Conservation (phyloP, 2,329 filamentous ascomycete genomes). For the Paraconiothyrium sp. region DNA sequence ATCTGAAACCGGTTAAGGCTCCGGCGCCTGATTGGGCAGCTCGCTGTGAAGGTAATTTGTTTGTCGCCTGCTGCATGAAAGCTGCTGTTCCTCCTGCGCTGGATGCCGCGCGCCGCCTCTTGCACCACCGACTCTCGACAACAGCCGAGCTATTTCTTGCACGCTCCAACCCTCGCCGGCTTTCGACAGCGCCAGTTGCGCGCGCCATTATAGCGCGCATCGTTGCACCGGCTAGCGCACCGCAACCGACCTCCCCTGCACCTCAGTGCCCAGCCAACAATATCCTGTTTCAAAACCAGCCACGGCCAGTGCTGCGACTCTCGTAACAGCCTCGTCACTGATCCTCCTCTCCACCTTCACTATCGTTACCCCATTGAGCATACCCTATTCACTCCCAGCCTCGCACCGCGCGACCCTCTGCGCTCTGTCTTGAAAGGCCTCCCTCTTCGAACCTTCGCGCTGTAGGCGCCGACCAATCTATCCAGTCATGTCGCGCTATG, state of each 20-base stretch:
- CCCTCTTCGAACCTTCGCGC: constrained; percentile 36
- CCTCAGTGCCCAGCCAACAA: constrained; percentile 22
- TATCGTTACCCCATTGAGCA: constrained; percentile 24
- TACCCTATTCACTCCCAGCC: constrained; percentile 15
- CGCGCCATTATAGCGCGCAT: constrained; percentile 10
- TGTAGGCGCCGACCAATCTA: constrained; percentile 20
- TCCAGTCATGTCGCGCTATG: constrained; percentile 46
- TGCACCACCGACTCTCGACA: constrained; percentile 16
- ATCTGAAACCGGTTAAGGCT: constrained; percentile 16
- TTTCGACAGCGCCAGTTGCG: constrained; percentile 13
- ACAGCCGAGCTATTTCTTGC: constrained; percentile 7
- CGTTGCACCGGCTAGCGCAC: constrained; percentile 13
- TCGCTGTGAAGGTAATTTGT: constrained; percentile 18
- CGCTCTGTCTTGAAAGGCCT: neutral
- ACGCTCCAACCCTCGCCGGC: neutral
- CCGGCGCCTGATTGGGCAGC: constrained; percentile 22
- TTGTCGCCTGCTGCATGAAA: constrained; percentile 13
- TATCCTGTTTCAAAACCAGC: constrained; percentile 22
- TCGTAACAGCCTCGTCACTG: constrained; percentile 25
- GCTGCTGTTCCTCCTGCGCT: constrained; percentile 6
- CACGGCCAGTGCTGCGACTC: constrained; percentile 17
- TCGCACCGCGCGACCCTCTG: constrained; percentile 15
- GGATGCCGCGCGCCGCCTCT: constrained; percentile 10
- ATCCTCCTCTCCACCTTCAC: constrained; percentile 27
- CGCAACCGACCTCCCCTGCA: constrained; percentile 13